Percentiles rank a stretch among this genome's conserved stretches.
Conservation (phyloP, 2,329 filamentous ascomycete species). For the Pseudonectria buxi region DNA sequence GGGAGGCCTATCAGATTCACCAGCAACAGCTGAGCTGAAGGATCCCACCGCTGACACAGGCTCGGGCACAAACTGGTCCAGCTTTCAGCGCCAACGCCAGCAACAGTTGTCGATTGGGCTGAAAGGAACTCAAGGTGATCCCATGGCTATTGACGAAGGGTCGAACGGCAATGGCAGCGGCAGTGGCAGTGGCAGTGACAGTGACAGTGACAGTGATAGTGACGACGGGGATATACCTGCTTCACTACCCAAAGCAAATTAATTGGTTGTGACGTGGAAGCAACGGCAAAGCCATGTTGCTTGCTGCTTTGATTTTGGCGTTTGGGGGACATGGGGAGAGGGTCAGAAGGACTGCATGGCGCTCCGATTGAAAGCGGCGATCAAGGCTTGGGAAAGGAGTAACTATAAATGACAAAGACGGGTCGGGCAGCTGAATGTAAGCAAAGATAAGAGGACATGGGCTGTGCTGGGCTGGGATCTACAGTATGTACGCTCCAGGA, state of each 20-base stretch:
- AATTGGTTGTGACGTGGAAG: not conserved
- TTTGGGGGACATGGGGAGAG: too few species aligned
- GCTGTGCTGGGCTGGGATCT: too few species aligned
- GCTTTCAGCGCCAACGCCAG: constrained; percentile 1
- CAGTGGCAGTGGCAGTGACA: constrained; percentile 9
- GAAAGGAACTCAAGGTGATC: constrained; percentile 17
- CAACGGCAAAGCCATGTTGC: not conserved
- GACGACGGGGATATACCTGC: constrained; percentile 26
- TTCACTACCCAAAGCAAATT: constrained; percentile 3
- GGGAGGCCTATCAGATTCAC: constrained; percentile 28
- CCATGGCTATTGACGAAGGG: constrained; percentile 22
- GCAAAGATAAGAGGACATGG: too few species aligned
- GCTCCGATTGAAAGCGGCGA: too few species aligned
- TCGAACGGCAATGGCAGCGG: constrained; percentile 1
- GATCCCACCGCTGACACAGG: constrained; percentile 28
- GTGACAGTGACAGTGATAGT: constrained; percentile 7
- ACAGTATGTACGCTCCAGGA: too few species aligned
- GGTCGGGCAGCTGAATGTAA: too few species aligned
- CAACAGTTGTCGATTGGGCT: not conserved
- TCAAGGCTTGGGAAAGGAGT: too few species aligned
- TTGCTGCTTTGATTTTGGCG: not conserved
- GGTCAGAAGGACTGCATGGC: too few species aligned
- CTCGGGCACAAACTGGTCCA: constrained; percentile 11
- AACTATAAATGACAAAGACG: too few species aligned
- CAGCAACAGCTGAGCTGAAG: constrained; percentile 29